These are phyloP conservation scores for Phytophthora tentaculata DNA, from an alignment of 352 stramenopile genomes.

Conservation along the genomic window DNA sequence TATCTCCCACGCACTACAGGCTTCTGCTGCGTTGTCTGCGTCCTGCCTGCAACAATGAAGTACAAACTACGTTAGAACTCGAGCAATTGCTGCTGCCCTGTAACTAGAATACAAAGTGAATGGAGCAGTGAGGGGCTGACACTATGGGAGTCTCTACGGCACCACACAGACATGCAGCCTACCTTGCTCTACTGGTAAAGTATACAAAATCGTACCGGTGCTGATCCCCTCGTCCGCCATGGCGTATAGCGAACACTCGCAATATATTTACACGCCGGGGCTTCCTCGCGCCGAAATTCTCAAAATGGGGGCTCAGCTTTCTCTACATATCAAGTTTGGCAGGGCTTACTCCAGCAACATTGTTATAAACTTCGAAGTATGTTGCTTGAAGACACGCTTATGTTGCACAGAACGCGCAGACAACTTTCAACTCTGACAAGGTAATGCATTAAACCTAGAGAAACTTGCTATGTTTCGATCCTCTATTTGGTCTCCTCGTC, in stretches of 20 bases:
- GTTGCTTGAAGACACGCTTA: background rate
- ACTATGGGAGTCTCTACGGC: background rate
- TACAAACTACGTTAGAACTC: too few species aligned
- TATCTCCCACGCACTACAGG: slow-evolving; percentile 62
- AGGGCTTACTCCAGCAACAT: slow-evolving; percentile 7
- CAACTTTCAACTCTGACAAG: too few species aligned
- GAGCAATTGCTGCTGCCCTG: slow-evolving; percentile 10
- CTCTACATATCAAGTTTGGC: slow-evolving; percentile 13
- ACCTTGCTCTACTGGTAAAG: slow-evolving; percentile 36
- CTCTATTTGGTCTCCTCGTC: slow-evolving; percentile 32
- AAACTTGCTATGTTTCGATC: background rate
- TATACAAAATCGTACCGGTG: slow-evolving; percentile 48
- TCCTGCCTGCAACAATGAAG: slow-evolving; percentile 1
- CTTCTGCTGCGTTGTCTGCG: slow-evolving; percentile 29
- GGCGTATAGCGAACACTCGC: slow-evolving; percentile 4
- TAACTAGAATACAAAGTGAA: slow-evolving; percentile 14
- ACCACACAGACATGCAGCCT: slow-evolving; percentile 27
- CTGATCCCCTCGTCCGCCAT: slow-evolving; percentile 41
- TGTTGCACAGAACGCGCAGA: too few species aligned
- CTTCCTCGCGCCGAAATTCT: slow-evolving; percentile 27
- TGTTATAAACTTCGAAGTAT: background rate
- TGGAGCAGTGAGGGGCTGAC: background rate
- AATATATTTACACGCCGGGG: slow-evolving; percentile 1
- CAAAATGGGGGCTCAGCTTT: slow-evolving; percentile 24
- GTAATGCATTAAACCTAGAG: background rate